A percentile compares a stretch with the other conserved stretches of the same genome.
phyloP scores from a whole-genome alignment of 2,329 filamentous ascomycete genomes.

The Ciborinia camelliae region DNA sequence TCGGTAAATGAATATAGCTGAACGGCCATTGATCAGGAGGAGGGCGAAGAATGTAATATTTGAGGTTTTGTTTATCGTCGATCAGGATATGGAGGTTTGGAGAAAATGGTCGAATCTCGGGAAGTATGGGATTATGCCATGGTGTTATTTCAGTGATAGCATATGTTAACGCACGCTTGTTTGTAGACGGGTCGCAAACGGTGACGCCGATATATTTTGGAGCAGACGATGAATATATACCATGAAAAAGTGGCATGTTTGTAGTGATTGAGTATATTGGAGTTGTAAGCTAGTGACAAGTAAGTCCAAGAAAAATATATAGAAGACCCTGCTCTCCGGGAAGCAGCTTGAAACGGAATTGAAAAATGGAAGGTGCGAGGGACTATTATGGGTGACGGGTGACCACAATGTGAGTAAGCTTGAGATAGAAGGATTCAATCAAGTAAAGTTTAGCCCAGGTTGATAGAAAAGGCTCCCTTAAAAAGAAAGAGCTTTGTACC shows the following conservation, averaged over 20 bases:
- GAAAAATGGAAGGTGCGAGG: not conserved
- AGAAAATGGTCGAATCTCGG: slow-evolving; percentile 15
- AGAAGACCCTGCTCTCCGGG: not conserved
- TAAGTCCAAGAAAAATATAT: not conserved
- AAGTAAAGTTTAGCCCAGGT: not conserved
- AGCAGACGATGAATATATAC: not conserved
- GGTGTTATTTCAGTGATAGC: not conserved
- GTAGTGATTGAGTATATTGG: not conserved
- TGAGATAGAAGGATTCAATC: not conserved
- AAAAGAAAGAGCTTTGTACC: not conserved
- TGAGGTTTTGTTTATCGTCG: slow-evolving; percentile 8
- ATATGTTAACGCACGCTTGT: not conserved
- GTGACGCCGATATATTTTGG: not conserved
- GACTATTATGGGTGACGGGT: not conserved
- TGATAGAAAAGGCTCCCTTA: not conserved
- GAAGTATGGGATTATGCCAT: slow-evolving; percentile 7
- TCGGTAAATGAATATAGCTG: not conserved
- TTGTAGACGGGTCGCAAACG: not conserved
- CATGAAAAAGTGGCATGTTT: not conserved
- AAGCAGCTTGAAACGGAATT: not conserved
- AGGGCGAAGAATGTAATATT: slow-evolving; percentile 8
- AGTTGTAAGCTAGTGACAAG: not conserved
- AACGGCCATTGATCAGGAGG: not conserved
- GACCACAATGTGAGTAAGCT: not conserved
- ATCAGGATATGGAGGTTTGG: not conserved